phyloP scores from a whole-genome alignment of 2,329 filamentous ascomycete genomes.

The Hypomyces rosellus region DNA sequence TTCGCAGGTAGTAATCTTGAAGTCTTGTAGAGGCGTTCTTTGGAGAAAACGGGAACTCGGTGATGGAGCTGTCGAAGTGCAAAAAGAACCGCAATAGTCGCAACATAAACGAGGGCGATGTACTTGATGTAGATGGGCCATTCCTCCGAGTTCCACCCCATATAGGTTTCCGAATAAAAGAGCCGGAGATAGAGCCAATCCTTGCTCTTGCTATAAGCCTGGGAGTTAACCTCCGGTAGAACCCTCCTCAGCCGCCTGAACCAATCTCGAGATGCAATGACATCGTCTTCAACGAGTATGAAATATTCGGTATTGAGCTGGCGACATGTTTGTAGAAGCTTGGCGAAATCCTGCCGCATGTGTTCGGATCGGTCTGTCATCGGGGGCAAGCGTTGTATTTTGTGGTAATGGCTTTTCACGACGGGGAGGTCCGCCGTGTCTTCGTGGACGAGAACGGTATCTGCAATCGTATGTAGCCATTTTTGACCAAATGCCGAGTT shows the following conservation, averaged over 20 bases:
- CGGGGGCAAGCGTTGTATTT: constrained; percentile 11
- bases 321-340: constrained; percentile 20
- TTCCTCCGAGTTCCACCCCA: constrained; percentile 30
- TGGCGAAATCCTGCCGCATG: constrained; percentile 24
- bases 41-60: background rate
- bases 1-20: constrained; percentile 4
- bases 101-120: constrained; percentile 17
- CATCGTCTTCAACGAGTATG: constrained; percentile 27
- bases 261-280: constrained; percentile 26
- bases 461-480: constrained; percentile 24
- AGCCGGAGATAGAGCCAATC: constrained; percentile 29
- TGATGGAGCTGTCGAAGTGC: constrained; percentile 6
- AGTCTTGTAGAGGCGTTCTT: constrained; percentile 3
- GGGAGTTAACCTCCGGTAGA: constrained; percentile 17
- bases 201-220: background rate
- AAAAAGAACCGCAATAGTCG: constrained; percentile 11
- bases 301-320: constrained; percentile 20
- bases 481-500: constrained; percentile 23
- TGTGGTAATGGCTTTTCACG: constrained; percentile 6
- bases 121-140: constrained; percentile 20
- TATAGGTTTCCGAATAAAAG: constrained; percentile 29
- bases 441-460: constrained; percentile 25
- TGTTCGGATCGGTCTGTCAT: constrained; percentile 17
- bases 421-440: constrained; percentile 1
- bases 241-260: constrained; percentile 17